These are phyloP conservation scores for Prunus padus DNA, from an alignment of 306 rosid genomes.

Conservation along the genomic window DNA sequence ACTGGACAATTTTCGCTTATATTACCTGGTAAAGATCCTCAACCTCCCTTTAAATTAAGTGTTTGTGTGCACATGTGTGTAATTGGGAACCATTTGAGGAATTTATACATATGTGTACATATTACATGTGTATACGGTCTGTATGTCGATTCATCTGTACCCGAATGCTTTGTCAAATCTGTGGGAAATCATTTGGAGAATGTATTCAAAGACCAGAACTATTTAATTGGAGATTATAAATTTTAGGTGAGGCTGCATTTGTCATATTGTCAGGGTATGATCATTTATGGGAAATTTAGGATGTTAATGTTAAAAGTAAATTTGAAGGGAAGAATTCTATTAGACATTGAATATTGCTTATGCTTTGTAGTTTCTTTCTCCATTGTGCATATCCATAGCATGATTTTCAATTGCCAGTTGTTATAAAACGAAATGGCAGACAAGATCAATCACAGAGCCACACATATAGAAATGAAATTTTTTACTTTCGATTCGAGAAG, in stretches of 20 bases:
- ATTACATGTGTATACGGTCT: neutral
- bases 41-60: neutral
- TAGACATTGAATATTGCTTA: neutral
- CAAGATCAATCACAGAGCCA: neutral
- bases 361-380: neutral
- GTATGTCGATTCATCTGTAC: neutral
- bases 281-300: no score
- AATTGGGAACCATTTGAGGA: neutral
- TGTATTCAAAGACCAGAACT: neutral
- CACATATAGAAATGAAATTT: neutral
- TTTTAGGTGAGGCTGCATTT: neutral
- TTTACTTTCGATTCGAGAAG: neutral
- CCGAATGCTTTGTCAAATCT: neutral
- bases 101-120: neutral
- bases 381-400: neutral
- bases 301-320: no score
- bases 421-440: neutral
- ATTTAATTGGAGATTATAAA: neutral
- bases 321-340: no score
- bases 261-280: no score
- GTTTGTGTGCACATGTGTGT: neutral
- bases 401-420: neutral
- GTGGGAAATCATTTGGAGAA: neutral
- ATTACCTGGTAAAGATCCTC: constrained; percentile 51
- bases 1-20: constrained; percentile 50